Base-by-base conservation (phyloP, 192 early-diverging fungal species). In the Backusella parvicylindrica region DNA sequence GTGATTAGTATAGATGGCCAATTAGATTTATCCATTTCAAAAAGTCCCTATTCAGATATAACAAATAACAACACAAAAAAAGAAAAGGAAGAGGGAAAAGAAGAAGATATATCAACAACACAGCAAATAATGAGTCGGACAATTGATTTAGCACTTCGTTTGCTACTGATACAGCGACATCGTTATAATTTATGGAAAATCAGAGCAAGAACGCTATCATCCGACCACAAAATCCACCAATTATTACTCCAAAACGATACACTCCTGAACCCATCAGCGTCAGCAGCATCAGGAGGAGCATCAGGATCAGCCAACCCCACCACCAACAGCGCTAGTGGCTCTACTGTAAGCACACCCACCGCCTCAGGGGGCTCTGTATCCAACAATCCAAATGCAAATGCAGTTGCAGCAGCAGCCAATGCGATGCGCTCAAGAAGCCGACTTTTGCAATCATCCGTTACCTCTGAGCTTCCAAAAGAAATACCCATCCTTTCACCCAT, bases 1-100 rank as follows among this genome's bases (percentile, higher is more conserved):
- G 68, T 73, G n/a, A 38, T 82, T 32, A 69, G 36, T 6, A 68
- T 82, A 7, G 81, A 75, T 64, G 81, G 75, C 3, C 81, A 76
- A 60, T 38, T 77, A 7, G 77, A 82, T 64, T 37, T 78, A 40
- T 73, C 64, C 8, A 78, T 78, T 72, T 64, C 63, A 21, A 63
- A 63, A 36, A 56, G 18, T 18, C n/a, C 47, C 1, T 12, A 32
- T 21, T 9, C 43, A 7, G 28, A 65, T 26, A 33, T 32, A 18
- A 36, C 35, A 21, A 72, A 35, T 35, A 35, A 35, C 33, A 35
- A 41, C 40, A 41, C 13, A 41, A 40, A 40, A 2, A 32, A 31
- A 41, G 28, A 41, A 15, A n/a, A 3, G 37, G n/a, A 67, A 56
- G 23, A 56, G 0, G 50, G 23, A 56, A 18, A 56, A 21, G n/a